phyloP scores from a whole-genome alignment of 2,329 filamentous ascomycete genomes.

The Talaromyces albobiverticillius region DNA sequence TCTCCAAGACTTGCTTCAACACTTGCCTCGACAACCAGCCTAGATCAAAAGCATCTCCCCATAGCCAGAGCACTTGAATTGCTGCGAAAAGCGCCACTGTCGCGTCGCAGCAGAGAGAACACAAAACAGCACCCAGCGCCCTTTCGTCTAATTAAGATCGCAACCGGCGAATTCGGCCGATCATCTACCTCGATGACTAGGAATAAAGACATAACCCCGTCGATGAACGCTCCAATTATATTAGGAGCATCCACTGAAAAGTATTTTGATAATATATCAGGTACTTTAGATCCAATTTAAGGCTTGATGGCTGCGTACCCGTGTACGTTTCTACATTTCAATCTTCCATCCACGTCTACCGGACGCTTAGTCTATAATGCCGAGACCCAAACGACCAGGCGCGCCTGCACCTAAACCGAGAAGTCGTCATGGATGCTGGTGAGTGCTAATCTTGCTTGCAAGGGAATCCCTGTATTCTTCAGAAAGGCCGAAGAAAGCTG shows the following conservation, averaged over 20 bases:
- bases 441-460: conserved; percentile 24
- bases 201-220: conserved; percentile 7
- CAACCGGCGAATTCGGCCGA: conserved; percentile 11
- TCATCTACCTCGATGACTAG: conserved; percentile 16
- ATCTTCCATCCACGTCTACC: not conserved
- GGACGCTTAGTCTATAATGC: conserved; percentile 46
- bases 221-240: conserved; percentile 16
- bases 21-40: not conserved
- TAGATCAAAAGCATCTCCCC: not conserved
- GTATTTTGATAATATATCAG: conserved; percentile 9
- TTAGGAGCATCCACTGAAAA: conserved; percentile 15
- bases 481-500: not conserved
- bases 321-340: not conserved
- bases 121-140: not conserved
- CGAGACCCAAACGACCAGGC: conserved; percentile 63
- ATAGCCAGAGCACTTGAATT: conserved; percentile 1
- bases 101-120: not conserved
- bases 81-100: not conserved
- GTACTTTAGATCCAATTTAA: conserved; percentile 3
- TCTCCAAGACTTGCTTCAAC: not conserved
- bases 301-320: conserved; percentile 14
- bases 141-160: not conserved
- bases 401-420: conserved; percentile 64
- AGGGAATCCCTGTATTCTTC: not conserved
- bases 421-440: conserved; percentile 69